A percentile compares a stretch with the other conserved stretches of the same genome.
These are phyloP conservation scores for Fusarium musae DNA, from an alignment of 2,329 filamentous ascomycete species.

Conservation along the genomic window DNA sequence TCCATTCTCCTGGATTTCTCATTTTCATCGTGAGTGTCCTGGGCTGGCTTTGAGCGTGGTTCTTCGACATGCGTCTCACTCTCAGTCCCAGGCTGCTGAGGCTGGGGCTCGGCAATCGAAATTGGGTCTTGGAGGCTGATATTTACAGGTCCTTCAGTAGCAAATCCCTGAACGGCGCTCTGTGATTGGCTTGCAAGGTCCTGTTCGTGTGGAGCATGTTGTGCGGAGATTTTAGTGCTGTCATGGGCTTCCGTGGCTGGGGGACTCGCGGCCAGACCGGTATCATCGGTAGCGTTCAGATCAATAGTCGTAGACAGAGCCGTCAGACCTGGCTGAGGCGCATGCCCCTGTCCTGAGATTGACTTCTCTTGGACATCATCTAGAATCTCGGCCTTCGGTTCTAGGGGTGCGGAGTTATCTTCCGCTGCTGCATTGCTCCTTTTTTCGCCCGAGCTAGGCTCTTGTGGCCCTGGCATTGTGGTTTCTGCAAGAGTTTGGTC, in stretches of 20 bases:
- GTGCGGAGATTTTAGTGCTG: constrained; percentile 7
- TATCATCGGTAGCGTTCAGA: neutral
- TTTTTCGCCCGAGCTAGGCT: constrained; percentile 20
- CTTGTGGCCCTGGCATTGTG: constrained; percentile 36
- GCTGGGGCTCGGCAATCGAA: constrained; percentile 2
- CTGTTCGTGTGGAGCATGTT: constrained; percentile 3
- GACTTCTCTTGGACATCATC: constrained; percentile 10
- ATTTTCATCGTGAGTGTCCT: constrained; percentile 23
- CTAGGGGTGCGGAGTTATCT: constrained; percentile 8
- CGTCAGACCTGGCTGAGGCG: neutral
- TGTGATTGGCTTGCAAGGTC: constrained; percentile 26
- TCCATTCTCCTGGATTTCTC: constrained; percentile 25
- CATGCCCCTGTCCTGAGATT: neutral
- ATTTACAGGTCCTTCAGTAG: constrained; percentile 12
- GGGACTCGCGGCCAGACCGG: neutral
- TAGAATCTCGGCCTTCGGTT: constrained; percentile 19
- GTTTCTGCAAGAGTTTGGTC: constrained; percentile 32
- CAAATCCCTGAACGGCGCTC: neutral
- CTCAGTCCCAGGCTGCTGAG: constrained; percentile 17
- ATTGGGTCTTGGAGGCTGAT: constrained; percentile 9
- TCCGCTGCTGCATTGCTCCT: constrained; percentile 15
- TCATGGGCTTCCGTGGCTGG: constrained; percentile 1
- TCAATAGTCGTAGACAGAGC: neutral
- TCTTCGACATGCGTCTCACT: constrained; percentile 5
- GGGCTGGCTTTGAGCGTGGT: constrained; percentile 1